Conservation (phyloP, 1,284 basidiomycete genomes). For the Cutaneotrichosporon spelunceum region DNA sequence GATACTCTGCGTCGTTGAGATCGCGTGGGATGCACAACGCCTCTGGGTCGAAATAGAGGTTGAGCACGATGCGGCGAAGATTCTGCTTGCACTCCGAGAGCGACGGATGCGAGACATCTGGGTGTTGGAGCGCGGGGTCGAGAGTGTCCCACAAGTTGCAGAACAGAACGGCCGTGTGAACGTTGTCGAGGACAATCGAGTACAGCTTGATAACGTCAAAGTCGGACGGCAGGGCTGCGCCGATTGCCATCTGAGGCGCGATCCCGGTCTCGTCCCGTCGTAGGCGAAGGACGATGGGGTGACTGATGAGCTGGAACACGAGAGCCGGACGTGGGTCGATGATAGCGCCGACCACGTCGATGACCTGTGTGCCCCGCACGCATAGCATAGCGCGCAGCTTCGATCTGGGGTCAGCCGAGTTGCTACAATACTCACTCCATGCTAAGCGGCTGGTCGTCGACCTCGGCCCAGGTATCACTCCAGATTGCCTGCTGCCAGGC, state of each 20-base stretch:
- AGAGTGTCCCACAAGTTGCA: slow-evolving; percentile 1
- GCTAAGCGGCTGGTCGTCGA: background rate
- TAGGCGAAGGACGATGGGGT: background rate
- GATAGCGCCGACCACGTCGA: background rate
- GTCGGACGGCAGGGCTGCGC: background rate
- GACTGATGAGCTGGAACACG: background rate
- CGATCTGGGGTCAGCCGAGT: background rate
- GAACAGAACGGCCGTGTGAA: background rate
- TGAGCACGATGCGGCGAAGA: slow-evolving; percentile 1
- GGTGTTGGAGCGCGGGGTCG: background rate
- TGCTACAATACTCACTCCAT: background rate
- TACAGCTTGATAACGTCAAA: slow-evolving; percentile 1
- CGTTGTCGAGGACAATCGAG: background rate
- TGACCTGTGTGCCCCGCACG: background rate
- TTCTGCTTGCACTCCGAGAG: background rate
- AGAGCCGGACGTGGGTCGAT: slow-evolving; percentile 1
- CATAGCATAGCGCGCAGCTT: background rate
- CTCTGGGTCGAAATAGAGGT: background rate
- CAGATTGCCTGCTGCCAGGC: slow-evolving; percentile 2
- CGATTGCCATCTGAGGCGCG: background rate
- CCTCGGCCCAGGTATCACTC: background rate
- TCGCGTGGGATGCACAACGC: background rate
- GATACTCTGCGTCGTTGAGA: slow-evolving; percentile 1
- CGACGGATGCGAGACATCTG: background rate
- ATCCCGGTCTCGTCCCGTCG: background rate